Conservation (phyloP, 1,284 basidiomycete species). For the Ustilago cynodontis region DNA sequence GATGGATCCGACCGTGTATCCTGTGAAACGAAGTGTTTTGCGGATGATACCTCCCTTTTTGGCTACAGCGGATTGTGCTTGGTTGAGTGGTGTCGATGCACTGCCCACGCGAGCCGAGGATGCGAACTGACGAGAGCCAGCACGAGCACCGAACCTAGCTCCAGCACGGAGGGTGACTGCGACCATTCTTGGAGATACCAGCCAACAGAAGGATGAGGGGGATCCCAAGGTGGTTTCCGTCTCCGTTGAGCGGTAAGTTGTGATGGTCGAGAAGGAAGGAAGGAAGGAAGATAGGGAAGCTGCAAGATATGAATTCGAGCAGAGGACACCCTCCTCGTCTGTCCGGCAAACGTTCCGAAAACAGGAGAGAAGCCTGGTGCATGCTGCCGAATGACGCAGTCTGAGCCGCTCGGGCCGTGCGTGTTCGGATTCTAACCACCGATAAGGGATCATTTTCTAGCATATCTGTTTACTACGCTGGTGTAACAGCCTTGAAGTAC, state of each 20-base stretch:
- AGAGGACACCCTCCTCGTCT: no score
- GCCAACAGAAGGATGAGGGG: background rate
- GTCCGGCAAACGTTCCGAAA: no score
- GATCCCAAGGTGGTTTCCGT: background rate
- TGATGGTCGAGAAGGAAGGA: background rate
- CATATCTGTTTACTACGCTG: no score
- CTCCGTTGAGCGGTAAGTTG: background rate
- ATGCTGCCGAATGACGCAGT: constrained; percentile 20
- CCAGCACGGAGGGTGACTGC: constrained; percentile 13
- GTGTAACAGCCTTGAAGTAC: no score
- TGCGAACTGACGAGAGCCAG: constrained; percentile 8
- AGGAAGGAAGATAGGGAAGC: background rate
- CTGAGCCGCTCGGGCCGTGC: constrained; percentile 8
- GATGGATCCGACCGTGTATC: constrained; percentile 53
- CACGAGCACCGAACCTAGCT: background rate
- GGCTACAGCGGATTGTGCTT: constrained; percentile 12
- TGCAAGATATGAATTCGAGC: background rate
- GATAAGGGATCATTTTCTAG: background rate
- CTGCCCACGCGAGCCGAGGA: constrained; percentile 9
- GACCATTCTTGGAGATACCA: constrained; percentile 14
- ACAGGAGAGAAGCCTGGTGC: no score
- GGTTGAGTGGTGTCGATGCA: constrained; percentile 36
- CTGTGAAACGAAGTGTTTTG: constrained; percentile 29
- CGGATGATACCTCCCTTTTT: constrained; percentile 27
- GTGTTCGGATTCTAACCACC: background rate